These are phyloP conservation scores for Furcasterigmium furcatum DNA, from an alignment of 2,329 filamentous ascomycete species.

Conservation along the genomic window DNA sequence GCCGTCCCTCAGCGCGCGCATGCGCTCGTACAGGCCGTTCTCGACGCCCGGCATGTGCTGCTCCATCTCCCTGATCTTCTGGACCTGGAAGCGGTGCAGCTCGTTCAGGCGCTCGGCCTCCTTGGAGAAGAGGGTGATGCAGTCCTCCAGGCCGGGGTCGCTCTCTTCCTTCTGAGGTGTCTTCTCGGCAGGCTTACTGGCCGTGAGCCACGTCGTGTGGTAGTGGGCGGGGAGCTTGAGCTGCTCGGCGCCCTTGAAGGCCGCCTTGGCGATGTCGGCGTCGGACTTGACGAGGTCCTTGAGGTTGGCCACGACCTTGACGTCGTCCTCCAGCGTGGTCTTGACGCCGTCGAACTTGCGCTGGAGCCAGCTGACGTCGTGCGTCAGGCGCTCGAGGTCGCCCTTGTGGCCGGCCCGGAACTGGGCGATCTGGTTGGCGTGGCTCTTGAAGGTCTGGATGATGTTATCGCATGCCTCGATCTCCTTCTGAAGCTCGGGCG, in stretches of 20 bases:
- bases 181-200: constrained; percentile 18
- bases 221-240: constrained; percentile 64
- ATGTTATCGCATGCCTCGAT: constrained; percentile 76
- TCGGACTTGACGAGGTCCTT: constrained; percentile 57
- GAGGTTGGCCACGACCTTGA: constrained; percentile 62
- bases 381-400: constrained; percentile 42
- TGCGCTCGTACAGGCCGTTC: constrained; percentile 36
- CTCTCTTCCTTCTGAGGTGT: constrained; percentile 32
- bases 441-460: constrained; percentile 76
- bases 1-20: constrained; percentile 12
- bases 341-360: constrained; percentile 43
- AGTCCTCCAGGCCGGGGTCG: constrained; percentile 29
- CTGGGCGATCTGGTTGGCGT: constrained; percentile 72
- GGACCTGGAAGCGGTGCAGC: constrained; percentile 34
- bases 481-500: constrained; percentile 74
- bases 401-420: constrained; percentile 56
- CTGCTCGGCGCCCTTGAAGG: constrained; percentile 72
- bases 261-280: constrained; percentile 65
- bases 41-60: constrained; percentile 45
- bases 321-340: constrained; percentile 50
- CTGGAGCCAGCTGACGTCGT: constrained; percentile 46
- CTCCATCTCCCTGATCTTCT: constrained; percentile 36
- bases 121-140: constrained; percentile 12
- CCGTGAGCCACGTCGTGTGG: constrained; percentile 43
- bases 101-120: constrained; percentile 21